These are phyloP conservation scores for Lentinula detonsa DNA, from an alignment of 768 basidiomycete genomes.

Conservation along the genomic window DNA sequence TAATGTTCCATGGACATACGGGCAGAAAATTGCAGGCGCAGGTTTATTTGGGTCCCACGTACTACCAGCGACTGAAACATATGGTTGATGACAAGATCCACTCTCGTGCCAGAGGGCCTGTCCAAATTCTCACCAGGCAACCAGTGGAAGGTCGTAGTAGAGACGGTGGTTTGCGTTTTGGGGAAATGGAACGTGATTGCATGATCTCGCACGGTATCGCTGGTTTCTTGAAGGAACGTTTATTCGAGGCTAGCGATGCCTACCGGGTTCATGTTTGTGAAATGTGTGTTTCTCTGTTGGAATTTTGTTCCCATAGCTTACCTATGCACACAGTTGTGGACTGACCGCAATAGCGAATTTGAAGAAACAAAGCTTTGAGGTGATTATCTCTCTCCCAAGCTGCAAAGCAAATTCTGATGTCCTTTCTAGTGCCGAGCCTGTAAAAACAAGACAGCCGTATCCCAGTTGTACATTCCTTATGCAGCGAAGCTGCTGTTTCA, in stretches of 20 bases:
- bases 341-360: conserved; percentile 96
- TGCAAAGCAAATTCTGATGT: background rate
- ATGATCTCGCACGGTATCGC: conserved; percentile 99
- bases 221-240: conserved; percentile 93
- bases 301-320: conserved; percentile 7
- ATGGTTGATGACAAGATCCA: conserved; percentile 99
- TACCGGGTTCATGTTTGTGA: conserved; percentile 96
- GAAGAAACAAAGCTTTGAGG: conserved; percentile 99
- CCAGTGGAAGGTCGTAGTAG: conserved; percentile 98
- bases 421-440: conserved; percentile 76
- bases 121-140: conserved; percentile 95
- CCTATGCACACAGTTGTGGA: conserved; percentile 60
- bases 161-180: conserved; percentile 98
- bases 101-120: conserved; percentile 93
- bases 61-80: conserved; percentile 98
- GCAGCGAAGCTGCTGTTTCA: conserved; percentile 97
- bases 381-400: conserved; percentile 15
- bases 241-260: conserved; percentile 90
- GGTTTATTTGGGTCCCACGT: conserved; percentile 97
- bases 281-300: conserved; percentile 53
- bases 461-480: conserved; percentile 90
- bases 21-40: conserved; percentile 98
- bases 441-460: conserved; percentile 93
- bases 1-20: conserved; percentile 99
- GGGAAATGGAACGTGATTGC: conserved; percentile 99